Base-by-base conservation (phyloP, 805 yeast genomes). In the Saccharomycopsis synnaedendra region DNA sequence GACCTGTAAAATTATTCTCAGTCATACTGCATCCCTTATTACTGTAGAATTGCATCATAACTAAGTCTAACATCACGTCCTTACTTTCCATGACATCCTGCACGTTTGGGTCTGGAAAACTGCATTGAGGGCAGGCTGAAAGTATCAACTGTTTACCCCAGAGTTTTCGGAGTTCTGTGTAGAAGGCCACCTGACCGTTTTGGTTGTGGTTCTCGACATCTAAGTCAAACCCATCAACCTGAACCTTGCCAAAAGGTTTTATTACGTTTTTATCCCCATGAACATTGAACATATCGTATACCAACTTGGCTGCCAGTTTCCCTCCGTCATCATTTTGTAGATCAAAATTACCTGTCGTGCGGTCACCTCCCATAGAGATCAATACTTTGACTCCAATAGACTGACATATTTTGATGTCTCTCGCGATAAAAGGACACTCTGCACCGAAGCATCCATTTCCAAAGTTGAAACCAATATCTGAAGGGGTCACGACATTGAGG, bases 311-410 rank as follows among this genome's bases (percentile, higher is more conserved):
- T 57, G 76, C 78, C 1, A 59, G 60, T 56, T 73, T 75, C 41
- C 85, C 96, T 60, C 85, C 89, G 54, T 78, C 67, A 60, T 87
- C 95, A 52, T 78, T 73, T 56, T 84, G 80, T 60, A 88, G 86
- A 2, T 96, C 96, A 60, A 88, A 96, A 33, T 84, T 66, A 4
- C 82, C 81, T 19, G 67, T 44, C 41, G 86, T 72, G 7, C 87
- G 51, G 32, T 85, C 81, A 57, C 95, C 95, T 70, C 68, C 78
- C 55, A 89, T 61, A 0, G 96, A 86, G 6, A 88, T 62, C 33
- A 89, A 60, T 3, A 89, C 80, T 56, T 80, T 82, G 57, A 84
- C 82, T 43, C 96, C 96, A 11, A 69, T 59, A 2, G 66, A 57
- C 65, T 88, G 96, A 67, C 97, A 88, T 3, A 78, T 70, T 49